Evolutionary conservation across 257 asterid genomes (phyloP).

Genomic region (Primulina tabacum): DNA sequence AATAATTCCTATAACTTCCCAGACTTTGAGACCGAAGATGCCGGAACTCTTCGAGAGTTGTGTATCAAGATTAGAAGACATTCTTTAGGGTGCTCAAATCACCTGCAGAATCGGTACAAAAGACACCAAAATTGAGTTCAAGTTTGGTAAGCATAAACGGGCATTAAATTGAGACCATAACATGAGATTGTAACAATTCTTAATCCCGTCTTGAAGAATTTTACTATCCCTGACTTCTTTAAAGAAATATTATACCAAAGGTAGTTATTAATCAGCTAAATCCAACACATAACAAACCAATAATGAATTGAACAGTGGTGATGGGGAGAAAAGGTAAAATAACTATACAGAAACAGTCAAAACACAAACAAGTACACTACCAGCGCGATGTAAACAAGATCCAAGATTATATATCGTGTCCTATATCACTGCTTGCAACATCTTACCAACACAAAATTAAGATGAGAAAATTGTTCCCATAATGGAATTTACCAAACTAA

Average conservation of each 20-base stretch:
- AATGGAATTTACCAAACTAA: constrained; percentile 8
- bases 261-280: constrained; percentile 3
- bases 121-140: constrained; percentile 1
- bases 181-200: not conserved
- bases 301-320: not conserved
- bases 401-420: constrained; percentile 26
- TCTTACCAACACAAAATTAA: constrained; percentile 12
- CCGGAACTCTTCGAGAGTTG: constrained; percentile 61
- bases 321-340: constrained; percentile 7
- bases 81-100: constrained; percentile 35
- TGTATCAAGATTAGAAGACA: constrained; percentile 72
- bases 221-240: constrained; percentile 3
- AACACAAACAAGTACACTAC: constrained; percentile 29
- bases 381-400: constrained; percentile 30
- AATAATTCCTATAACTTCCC: constrained; percentile 84
- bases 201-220: not conserved
- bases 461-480: constrained; percentile 5
- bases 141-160: not conserved
- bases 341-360: constrained; percentile 6
- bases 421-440: constrained; percentile 11
- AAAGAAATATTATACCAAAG: not conserved
- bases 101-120: constrained; percentile 36
- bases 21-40: constrained; percentile 67
- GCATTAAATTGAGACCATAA: not conserved
- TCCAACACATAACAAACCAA: constrained; percentile 1